Conservation (phyloP, 192 early-diverging fungal species). For the Mortierella claussenii region DNA sequence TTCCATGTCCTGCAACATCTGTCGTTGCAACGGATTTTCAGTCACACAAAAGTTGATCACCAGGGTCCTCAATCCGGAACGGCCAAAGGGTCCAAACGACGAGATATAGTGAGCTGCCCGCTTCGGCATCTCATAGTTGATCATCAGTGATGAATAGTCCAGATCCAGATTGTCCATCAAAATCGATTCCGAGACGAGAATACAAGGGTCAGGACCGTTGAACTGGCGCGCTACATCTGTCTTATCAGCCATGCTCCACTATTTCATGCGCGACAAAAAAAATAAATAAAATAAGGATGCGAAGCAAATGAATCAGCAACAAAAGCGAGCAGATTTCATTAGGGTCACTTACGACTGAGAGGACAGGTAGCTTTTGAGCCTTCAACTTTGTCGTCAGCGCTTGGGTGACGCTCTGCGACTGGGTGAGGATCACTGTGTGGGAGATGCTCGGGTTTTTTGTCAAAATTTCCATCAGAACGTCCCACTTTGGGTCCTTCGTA, state of each 20-base stretch:
- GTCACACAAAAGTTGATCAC: conserved; percentile 40
- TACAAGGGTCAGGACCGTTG: conserved; percentile 33
- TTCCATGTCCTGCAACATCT: conserved; percentile 20
- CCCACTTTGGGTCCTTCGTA: conserved; percentile 25
- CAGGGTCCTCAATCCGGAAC: conserved; percentile 30
- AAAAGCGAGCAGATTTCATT: not conserved
- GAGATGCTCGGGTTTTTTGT: conserved; percentile 41
- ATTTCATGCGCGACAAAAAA: not conserved
- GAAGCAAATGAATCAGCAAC: conserved; percentile 5
- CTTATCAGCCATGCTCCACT: conserved; percentile 55
- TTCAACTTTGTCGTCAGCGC: conserved; percentile 17
- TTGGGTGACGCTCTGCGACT: conserved; percentile 41
- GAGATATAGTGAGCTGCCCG: conserved; percentile 28
- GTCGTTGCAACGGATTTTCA: conserved; percentile 21
- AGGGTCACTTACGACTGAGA: conserved; percentile 29
- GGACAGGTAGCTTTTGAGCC: conserved; percentile 29
- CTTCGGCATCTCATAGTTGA: conserved; percentile 51
- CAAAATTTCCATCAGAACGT: conserved; percentile 27
- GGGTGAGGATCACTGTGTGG: conserved; percentile 42
- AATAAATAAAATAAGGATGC: not conserved
- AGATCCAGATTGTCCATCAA: conserved; percentile 47
- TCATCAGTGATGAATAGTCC: conserved; percentile 41
- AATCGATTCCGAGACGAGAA: conserved; percentile 30
- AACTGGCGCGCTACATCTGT: conserved; percentile 36
- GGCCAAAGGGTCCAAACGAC: conserved; percentile 46